These are phyloP conservation scores for Diaporthe caulivora DNA, from an alignment of 2,329 filamentous ascomycete genomes.

Conservation along the genomic window DNA sequence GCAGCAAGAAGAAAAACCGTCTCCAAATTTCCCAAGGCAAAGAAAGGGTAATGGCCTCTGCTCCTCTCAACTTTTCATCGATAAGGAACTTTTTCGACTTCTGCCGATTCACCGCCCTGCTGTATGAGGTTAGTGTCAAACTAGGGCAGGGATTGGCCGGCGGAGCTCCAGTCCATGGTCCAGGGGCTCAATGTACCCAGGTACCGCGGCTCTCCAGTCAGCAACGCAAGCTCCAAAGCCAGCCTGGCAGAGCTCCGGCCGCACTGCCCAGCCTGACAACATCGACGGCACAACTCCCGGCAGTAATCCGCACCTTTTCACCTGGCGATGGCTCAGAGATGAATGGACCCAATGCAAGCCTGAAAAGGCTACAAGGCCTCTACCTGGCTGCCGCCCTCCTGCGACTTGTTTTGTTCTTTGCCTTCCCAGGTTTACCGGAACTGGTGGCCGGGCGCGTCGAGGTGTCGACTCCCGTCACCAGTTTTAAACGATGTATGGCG, in stretches of 20 bases:
- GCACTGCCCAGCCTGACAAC: constrained; percentile 23
- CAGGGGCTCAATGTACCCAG: constrained; percentile 17
- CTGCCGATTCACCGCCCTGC: constrained; percentile 36
- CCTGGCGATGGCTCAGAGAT: constrained; percentile 46
- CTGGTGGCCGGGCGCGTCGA: constrained; percentile 92
- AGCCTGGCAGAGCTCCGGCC: constrained; percentile 30
- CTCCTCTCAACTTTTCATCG: constrained; percentile 46
- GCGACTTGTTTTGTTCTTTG: constrained; percentile 81
- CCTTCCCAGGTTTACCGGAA: constrained; percentile 86
- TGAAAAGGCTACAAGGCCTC: constrained; percentile 69
- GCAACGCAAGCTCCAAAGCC: constrained; percentile 26
- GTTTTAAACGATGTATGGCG: constrained; percentile 92
- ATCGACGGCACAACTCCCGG: constrained; percentile 22
- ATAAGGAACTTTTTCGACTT: constrained; percentile 39
- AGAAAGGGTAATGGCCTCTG: constrained; percentile 41
- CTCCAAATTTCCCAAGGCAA: constrained; percentile 39
- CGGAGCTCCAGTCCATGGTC: not conserved
- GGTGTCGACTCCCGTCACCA: constrained; percentile 95
- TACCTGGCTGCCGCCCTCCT: constrained; percentile 83
- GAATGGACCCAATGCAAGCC: constrained; percentile 53
- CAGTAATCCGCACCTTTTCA: constrained; percentile 28
- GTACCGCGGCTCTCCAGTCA: constrained; percentile 18
- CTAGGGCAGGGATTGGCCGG: not conserved
- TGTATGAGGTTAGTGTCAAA: not conserved
- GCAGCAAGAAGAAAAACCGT: constrained; percentile 14